phyloP scores from a whole-genome alignment of 352 stramenopile genomes.

The Globisporangium middletonii region DNA sequence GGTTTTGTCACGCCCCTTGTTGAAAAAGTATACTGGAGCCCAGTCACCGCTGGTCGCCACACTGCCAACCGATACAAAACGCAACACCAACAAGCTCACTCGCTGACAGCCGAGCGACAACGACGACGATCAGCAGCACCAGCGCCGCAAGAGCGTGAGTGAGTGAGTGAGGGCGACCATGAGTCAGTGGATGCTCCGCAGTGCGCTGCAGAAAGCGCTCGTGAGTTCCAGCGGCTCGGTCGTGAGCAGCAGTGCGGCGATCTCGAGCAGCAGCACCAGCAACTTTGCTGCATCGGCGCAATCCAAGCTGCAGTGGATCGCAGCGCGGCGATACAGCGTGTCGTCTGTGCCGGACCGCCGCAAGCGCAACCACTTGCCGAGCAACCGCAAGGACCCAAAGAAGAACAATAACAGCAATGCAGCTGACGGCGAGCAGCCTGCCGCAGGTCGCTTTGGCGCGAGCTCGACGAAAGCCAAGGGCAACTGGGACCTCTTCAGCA shows the following conservation, averaged over 20 bases:
- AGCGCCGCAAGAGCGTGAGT: background rate
- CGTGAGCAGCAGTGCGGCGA: background rate
- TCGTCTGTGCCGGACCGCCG: conserved; percentile 39
- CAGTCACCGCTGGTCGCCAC: background rate
- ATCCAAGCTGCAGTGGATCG: conserved; percentile 9
- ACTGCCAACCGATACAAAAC: conserved; percentile 9
- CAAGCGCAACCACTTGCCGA: conserved; percentile 48
- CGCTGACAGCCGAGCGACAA: background rate
- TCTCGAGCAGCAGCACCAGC: background rate
- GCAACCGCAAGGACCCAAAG: conserved; percentile 32
- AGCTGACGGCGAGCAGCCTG: background rate
- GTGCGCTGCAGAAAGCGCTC: conserved; percentile 17
- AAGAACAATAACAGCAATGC: conserved; percentile 9
- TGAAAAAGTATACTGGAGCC: background rate
- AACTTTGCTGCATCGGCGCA: background rate
- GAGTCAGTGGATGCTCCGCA: conserved; percentile 42
- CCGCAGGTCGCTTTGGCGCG: conserved; percentile 3
- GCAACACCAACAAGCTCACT: background rate
- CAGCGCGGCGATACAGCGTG: conserved; percentile 15
- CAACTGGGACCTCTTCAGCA: conserved; percentile 30
- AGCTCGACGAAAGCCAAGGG: conserved; percentile 19
- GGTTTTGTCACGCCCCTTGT: background rate
- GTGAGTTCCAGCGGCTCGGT: conserved; percentile 1
- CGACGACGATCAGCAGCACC: background rate
- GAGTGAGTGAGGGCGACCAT: conserved; percentile 7